Evolutionary conservation across 768 basidiomycete genomes (phyloP), one percentile per base, ranked within the genome.

Genomic region (Trametes cinnabarina): DNA sequence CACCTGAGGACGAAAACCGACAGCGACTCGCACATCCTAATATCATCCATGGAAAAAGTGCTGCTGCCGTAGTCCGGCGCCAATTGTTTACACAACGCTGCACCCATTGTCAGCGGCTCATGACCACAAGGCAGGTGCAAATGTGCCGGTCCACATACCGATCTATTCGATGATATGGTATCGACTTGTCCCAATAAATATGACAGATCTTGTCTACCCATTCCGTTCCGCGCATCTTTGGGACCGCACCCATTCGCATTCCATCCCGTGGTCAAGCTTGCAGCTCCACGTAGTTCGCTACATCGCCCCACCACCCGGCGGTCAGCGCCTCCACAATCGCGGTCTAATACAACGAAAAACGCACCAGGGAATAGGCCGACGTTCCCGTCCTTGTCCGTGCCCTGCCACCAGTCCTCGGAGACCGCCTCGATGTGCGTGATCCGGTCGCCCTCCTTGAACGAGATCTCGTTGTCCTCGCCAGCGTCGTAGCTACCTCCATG

Each of bases 331-430:
- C 48, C 9, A 26, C 1, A 7, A 11, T n/a, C n/a, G n/a, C 43
- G 30, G 28, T 58, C 25, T 5, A 5, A 4, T 17, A 19, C 34
- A 19, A 25, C 23, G 22, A 2, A 20, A 1, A 10, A 73, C 82
- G 41, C 62, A 90, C 88, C 87, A 62, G 90, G 89, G 82, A 92
- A 92, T 66, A 90, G 74, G 20, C 90, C 91, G 47, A 76, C 66
- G 37, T 81, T 73, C 1, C 87, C 87, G 52, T 76, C 68, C 30
- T 68, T 47, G 63, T 82, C 81, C 65, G 73, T 81, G 3, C 92
- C 91, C 61, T 85, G 78, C 92, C 92, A 94, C 92, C 92, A 94
- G 63, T 92, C 92, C n/a, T 92, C 91, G 9, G 84, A 86, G 6
- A 83, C 85, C 51, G 87, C 84, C 66, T 92, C 90, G 51, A 97